Evolutionary conservation across 2,329 filamentous ascomycete species (phyloP).

Genomic region (Diplodia mutila): DNA sequence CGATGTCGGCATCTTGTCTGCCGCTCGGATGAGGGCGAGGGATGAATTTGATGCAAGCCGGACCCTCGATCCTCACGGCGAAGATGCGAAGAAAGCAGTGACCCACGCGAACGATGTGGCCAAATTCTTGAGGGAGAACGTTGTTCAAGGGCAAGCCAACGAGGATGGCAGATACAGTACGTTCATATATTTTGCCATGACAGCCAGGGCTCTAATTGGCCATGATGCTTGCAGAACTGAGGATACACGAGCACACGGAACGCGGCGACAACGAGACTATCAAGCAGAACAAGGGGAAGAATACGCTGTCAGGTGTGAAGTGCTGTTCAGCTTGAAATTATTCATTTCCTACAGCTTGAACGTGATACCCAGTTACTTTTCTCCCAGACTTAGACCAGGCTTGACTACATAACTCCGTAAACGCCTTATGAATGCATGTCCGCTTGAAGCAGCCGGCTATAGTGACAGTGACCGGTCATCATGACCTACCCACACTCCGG

Average conservation of each 20-base stretch:
- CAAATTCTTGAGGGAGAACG: slow-evolving; percentile 75
- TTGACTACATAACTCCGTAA: slow-evolving; percentile 29
- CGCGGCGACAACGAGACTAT: slow-evolving; percentile 91
- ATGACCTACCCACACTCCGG: background rate
- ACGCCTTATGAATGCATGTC: slow-evolving; percentile 28
- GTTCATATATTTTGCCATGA: slow-evolving; percentile 37
- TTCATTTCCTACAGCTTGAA: slow-evolving; percentile 4
- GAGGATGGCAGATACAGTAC: slow-evolving; percentile 63
- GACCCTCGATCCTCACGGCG: slow-evolving; percentile 59
- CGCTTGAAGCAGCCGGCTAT: background rate
- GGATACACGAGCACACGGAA: slow-evolving; percentile 90
- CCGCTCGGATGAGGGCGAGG: slow-evolving; percentile 74
- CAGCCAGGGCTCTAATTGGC: slow-evolving; percentile 26
- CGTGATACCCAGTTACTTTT: slow-evolving; percentile 22
- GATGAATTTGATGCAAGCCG: slow-evolving; percentile 72
- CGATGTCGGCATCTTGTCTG: slow-evolving; percentile 68
- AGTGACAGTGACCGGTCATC: slow-evolving; percentile 33
- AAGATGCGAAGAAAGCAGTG: slow-evolving; percentile 67
- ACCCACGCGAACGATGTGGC: slow-evolving; percentile 83
- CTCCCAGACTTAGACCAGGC: background rate
- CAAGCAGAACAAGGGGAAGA: slow-evolving; percentile 62
- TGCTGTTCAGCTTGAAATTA: slow-evolving; percentile 41
- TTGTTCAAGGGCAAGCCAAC: slow-evolving; percentile 74
- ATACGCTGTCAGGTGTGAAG: slow-evolving; percentile 40
- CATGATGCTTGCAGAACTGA: slow-evolving; percentile 63